Evolutionary conservation across 768 basidiomycete species (phyloP), one percentile per base, ranked within the genome.

Genomic region (Omphalotus guepiniiformis): DNA sequence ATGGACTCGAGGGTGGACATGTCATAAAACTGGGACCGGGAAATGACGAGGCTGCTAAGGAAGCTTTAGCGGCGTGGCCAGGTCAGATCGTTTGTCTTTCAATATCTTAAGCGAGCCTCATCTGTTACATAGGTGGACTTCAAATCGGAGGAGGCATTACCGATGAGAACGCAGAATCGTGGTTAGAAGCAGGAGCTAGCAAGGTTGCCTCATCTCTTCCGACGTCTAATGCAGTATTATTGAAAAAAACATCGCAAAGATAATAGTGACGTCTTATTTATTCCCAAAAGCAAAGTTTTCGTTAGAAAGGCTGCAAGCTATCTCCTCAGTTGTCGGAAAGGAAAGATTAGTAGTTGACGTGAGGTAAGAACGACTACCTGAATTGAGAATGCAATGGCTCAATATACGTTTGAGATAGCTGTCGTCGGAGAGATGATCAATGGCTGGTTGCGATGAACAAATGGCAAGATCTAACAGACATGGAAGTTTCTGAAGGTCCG

Each of bases 391-490:
- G n/a, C n/a, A n/a, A n/a, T n/a, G n/a, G n/a, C n/a, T n/a, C n/a
- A n/a, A n/a, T n/a, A n/a, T n/a, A n/a, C n/a, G n/a, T 13, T 39
- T 19, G 27, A 53, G 16, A 15, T 53, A 97, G 95, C 61, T 99
- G 95, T 66, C 83, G 95, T 16, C 76, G 79, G 54, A 70, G 82
- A 58, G 85, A 70, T 7, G 70, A 80, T 38, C 81, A 71, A 52
- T 99, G 96, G 96, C 73, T 92, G 27, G 88, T 99, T 11, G 93
- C 95, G 9, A 97, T 94, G 93, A 95, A 98, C 69, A 94, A 92
- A 61, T 99, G 96, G 96, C 94, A 95, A 60, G 85, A 88, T 50
- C 76, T 96, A 42, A 97, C 96, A 0, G 91, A 97, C 57, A 92
- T 92, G 85, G 85, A 90, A 58, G 88, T 99, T 15, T 85, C 75